Evolutionary conservation across 345 rosid species (phyloP), one percentile per base, ranked within the genome.

Genomic region (Eucalyptus regnans): DNA sequence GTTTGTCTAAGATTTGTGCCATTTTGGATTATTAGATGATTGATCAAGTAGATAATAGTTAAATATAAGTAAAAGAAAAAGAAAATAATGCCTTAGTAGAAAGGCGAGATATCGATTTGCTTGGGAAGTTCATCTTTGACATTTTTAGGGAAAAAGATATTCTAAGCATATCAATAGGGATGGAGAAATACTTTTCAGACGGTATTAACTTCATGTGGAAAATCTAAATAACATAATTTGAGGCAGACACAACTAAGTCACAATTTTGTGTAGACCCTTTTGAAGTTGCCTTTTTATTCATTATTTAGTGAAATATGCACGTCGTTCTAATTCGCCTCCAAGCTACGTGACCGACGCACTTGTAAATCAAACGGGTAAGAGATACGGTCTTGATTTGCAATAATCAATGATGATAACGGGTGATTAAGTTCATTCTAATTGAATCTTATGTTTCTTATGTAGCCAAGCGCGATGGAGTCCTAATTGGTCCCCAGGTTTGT

Each of bases 261-360:
- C 2, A 64, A 64, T n/a, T n/a, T 64, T 64, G 8, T 64, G 10
- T n/a, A 64, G 76, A n/a, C 76, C 18, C 18, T 64, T 64, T n/a
- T n/a, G 8, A n/a, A n/a, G 20, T 14, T 4, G 2, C 10, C 3
- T n/a, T n/a, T 29, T n/a, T 29, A 12, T 64, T 13, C 9, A n/a
- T n/a, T n/a, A 12, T 29, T 64, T 12, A 13, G 0, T 64, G n/a
- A n/a, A n/a, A n/a, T n/a, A n/a, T n/a, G n/a, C 81, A 5, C 88
- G 86, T 43, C 62, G 22, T 14, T 23, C 76, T n/a, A 86, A 71
- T 31, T 25, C 86, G 27, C 52, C 43, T 11, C 50, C 46, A 50
- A 92, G 93, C 88, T 89, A 88, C 86, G 16, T 23, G 6, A 91
- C 93, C 2, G 95, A 94, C 86, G 9, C 90, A 17, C 87, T 22